phyloP scores from a whole-genome alignment of 2,329 filamentous ascomycete species.

The Stachybotrys elegans region DNA sequence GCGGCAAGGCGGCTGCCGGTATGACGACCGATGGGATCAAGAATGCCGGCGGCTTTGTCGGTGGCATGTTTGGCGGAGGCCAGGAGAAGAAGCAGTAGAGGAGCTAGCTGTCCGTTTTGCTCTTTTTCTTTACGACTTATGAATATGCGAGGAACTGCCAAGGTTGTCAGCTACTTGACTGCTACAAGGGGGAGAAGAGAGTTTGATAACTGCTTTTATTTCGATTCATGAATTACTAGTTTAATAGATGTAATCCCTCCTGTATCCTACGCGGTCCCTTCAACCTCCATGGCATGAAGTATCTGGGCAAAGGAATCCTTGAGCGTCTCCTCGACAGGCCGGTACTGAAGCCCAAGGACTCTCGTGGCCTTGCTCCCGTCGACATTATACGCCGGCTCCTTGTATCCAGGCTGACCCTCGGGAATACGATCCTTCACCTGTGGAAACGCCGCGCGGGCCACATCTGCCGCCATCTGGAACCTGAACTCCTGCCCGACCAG shows the following conservation, averaged over 20 bases:
- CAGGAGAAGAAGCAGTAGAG: conserved; percentile 11
- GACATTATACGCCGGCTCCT: neutral
- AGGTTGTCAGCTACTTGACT: too few relatives aligned
- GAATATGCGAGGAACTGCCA: too few relatives aligned
- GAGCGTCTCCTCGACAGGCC: neutral
- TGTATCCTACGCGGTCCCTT: neutral
- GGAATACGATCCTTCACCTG: conserved; percentile 5
- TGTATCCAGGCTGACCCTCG: neutral
- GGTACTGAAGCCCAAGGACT: neutral
- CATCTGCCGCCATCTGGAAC: neutral
- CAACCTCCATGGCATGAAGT: neutral
- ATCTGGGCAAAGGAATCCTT: neutral
- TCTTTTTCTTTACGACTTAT: too few relatives aligned
- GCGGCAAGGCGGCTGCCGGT: conserved; percentile 22
- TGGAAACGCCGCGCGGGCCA: neutral
- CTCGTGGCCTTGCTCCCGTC: neutral
- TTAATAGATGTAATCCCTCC: too few relatives aligned
- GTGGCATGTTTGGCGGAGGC: conserved; percentile 27
- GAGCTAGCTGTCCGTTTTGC: too few relatives aligned
- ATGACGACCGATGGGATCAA: conserved; percentile 20
- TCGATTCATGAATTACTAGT: too few relatives aligned
- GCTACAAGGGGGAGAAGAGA: too few relatives aligned
- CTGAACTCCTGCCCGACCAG: conserved; percentile 13
- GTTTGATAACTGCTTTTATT: too few relatives aligned
- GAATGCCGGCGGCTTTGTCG: conserved; percentile 23